These are phyloP conservation scores for Diversispora epigaea DNA, from an alignment of 192 early-diverging fungal genomes.

Conservation along the genomic window DNA sequence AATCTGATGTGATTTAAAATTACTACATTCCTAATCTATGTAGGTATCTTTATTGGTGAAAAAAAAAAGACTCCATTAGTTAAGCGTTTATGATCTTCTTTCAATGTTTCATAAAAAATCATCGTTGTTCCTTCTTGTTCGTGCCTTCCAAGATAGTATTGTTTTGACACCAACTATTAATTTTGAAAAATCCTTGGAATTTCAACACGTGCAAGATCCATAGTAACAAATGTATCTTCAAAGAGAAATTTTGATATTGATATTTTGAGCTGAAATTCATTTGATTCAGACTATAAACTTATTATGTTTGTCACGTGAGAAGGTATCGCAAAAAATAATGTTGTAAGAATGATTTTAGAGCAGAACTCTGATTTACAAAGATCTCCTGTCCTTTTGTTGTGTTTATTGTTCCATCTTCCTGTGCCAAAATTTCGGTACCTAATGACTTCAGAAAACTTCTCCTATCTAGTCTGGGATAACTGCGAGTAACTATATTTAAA, in stretches of 20 bases:
- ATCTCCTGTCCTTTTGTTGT: constrained; percentile 7
- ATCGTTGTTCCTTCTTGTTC: neutral
- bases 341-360: constrained; percentile 8
- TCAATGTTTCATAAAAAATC: constrained; percentile 6
- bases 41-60: neutral
- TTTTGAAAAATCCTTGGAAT: constrained; percentile 1
- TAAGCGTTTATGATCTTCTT: constrained; percentile 1
- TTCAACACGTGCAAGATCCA: neutral
- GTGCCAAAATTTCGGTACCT: constrained; percentile 1
- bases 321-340: neutral
- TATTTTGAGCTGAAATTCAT: constrained; percentile 7
- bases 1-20: too few relatives aligned
- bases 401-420: neutral
- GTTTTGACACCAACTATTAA: constrained; percentile 11
- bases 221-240: constrained; percentile 1
- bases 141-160: constrained; percentile 16
- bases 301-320: neutral
- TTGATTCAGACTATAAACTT: neutral
- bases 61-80: constrained; percentile 7
- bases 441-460: neutral
- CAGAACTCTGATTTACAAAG: neutral
- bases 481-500: neutral
- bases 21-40: too few relatives aligned
- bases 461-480: neutral
- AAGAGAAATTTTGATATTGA: constrained; percentile 6